Base-by-base conservation (phyloP, 1,284 basidiomycete genomes). In the Vanrija pseudolonga region DNA sequence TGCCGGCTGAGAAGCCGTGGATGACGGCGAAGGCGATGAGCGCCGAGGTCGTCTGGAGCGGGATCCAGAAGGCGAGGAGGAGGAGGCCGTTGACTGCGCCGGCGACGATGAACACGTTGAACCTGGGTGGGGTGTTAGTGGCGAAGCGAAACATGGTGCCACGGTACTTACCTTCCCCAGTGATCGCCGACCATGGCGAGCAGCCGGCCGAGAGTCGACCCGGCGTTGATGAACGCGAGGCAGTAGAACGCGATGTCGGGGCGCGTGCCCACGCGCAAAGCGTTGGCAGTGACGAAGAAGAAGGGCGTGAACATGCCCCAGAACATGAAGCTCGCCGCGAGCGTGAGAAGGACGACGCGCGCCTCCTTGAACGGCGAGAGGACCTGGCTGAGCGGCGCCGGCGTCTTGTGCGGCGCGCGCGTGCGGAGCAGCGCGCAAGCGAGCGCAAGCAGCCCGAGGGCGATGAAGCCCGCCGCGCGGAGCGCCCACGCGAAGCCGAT, bases 1-100 rank as follows among this genome's bases (percentile, higher is more conserved):
- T 56, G 12, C 55, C 67, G 4, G 56, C 56, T 48, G 64, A 65
- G 55, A 76, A 68, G 4, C 75, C 74, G 51, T 67, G 76, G 12
- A 73, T 38, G 22, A 72, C 56, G 0, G 67, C 56, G 36, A 70
- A 72, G 19, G 55, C 61, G 32, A 76, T 67, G 4, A 73, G 23
- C 47, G 71, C 56, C 45, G 62, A 41, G 24, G 54, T 14, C 2
- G 56, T 58, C 18, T 36, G 22, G 2, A 62, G 62, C 3, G 66
- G 63, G 50, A 52, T 55, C 50, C 66, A 68, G 22, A 66, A 53
- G 4, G 64, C 52, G 42, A 66, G 65, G 24, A 37, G 22, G 11
- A 63, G 20, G 37, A 60, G 39, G n/a, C 59, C 55, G 2, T 57
- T 22, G 11, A 56, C 42, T 45, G 44, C 9, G 19, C 55, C 61